Percentiles rank a stretch among this genome's conserved stretches.
phyloP scores from a whole-genome alignment of 768 basidiomycete species.

The Termitomyces sp. region DNA sequence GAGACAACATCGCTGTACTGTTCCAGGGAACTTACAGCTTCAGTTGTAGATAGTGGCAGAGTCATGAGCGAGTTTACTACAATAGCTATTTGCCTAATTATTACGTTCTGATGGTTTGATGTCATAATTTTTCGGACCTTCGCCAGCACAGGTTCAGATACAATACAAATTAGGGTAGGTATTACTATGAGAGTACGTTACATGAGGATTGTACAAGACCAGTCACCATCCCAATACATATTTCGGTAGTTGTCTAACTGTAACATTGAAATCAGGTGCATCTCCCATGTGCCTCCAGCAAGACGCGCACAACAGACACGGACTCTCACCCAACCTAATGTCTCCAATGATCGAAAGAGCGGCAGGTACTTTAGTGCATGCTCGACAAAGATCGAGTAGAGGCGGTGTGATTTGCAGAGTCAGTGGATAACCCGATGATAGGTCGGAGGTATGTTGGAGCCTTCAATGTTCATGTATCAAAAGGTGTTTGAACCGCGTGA shows the following conservation, averaged over 20 bases:
- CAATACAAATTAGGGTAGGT: background rate
- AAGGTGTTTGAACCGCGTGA: background rate
- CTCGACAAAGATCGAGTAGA: slow-evolving; percentile 58
- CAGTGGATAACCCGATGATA: slow-evolving; percentile 55
- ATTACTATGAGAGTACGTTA: background rate
- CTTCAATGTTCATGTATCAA: slow-evolving; percentile 28
- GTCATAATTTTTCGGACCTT: background rate
- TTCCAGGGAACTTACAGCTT: slow-evolving; percentile 50
- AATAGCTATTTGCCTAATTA: background rate
- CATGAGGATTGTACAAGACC: background rate
- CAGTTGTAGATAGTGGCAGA: slow-evolving; percentile 30
- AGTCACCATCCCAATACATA: slow-evolving; percentile 19
- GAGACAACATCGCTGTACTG: slow-evolving; percentile 54
- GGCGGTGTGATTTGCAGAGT: slow-evolving; percentile 61
- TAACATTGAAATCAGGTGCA: slow-evolving; percentile 37
- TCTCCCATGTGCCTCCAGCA: slow-evolving; percentile 74
- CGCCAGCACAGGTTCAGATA: background rate
- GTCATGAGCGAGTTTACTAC: slow-evolving; percentile 18
- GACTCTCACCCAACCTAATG: slow-evolving; percentile 71
- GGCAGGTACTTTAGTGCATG: slow-evolving; percentile 68
- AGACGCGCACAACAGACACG: slow-evolving; percentile 63
- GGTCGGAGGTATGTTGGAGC: slow-evolving; percentile 53
- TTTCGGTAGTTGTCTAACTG: slow-evolving; percentile 48
- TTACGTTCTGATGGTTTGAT: background rate
- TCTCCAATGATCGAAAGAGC: slow-evolving; percentile 65